These are phyloP conservation scores for Sphaerosporella brunnea DNA, from an alignment of 495 filamentous ascomycete genomes.

Conservation along the genomic window DNA sequence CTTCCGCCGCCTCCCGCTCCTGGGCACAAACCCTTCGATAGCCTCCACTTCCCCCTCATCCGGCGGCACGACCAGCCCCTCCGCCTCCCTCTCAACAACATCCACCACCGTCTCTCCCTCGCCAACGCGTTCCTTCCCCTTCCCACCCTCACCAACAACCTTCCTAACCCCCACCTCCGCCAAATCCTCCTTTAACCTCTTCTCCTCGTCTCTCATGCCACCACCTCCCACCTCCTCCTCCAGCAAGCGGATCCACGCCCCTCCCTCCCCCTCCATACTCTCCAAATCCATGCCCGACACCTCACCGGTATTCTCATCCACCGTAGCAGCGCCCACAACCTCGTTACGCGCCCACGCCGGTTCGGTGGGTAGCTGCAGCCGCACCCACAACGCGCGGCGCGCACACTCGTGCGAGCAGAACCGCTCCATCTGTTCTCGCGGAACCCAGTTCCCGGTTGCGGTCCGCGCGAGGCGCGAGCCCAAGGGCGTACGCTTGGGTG, in stretches of 20 bases:
- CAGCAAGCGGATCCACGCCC: slow-evolving; percentile 3
- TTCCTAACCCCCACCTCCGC: slow-evolving; percentile 4
- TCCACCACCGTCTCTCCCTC: slow-evolving; percentile 8
- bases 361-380: slow-evolving; percentile 63
- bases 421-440: slow-evolving; percentile 52
- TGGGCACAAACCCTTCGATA: slow-evolving; percentile 20
- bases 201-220: neutral
- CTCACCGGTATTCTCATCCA: slow-evolving; percentile 4
- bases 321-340: slow-evolving; percentile 35
- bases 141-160: neutral
- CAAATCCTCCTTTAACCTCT: slow-evolving; percentile 8
- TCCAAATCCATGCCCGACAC: slow-evolving; percentile 4
- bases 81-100: neutral
- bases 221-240: slow-evolving; percentile 3
- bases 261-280: neutral
- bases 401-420: slow-evolving; percentile 79
- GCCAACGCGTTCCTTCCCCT: slow-evolving; percentile 9
- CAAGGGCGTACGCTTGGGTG: slow-evolving; percentile 33
- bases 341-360: slow-evolving; percentile 57
- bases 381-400: slow-evolving; percentile 59
- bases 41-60: slow-evolving; percentile 5
- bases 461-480: slow-evolving; percentile 32
- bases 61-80: neutral
- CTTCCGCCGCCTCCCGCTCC: too few relatives aligned
- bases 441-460: slow-evolving; percentile 38